Evolutionary conservation across 305 asterid species (phyloP).

Genomic region (Petunia hybrid): DNA sequence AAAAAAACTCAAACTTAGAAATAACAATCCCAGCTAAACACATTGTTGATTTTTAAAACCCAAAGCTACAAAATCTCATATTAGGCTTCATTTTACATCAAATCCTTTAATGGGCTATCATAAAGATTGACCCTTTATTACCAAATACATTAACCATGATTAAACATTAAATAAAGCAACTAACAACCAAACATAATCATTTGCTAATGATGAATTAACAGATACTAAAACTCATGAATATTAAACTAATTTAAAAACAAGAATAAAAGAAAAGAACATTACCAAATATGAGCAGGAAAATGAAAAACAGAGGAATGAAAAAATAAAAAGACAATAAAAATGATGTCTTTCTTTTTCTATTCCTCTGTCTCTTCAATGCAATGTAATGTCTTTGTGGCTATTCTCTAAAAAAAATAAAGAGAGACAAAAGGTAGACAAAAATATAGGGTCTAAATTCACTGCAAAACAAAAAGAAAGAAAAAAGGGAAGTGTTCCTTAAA

Average conservation of each 20-base stretch:
- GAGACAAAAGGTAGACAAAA: constrained; percentile 20
- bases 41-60: background rate
- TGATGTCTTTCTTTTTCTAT: background rate
- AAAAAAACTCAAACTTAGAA: background rate
- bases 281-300: constrained; percentile 47
- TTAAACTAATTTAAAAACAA: background rate
- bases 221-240: constrained; percentile 30
- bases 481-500: background rate
- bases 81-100: constrained; percentile 17
- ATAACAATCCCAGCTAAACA: background rate
- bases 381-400: background rate
- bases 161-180: background rate
- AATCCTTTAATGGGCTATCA: background rate
- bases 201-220: constrained; percentile 25
- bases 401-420: background rate
- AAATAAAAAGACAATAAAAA: constrained; percentile 12
- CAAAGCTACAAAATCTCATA: background rate
- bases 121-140: constrained; percentile 8
- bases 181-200: background rate
- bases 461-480: constrained; percentile 22
- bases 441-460: constrained; percentile 28
- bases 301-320: constrained; percentile 38
- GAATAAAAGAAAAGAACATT: constrained; percentile 21
- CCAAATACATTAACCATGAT: constrained; percentile 3
- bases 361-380: background rate